phyloP scores from a whole-genome alignment of 2,329 filamentous ascomycete species.

The Sodiomyces alkalinus region DNA sequence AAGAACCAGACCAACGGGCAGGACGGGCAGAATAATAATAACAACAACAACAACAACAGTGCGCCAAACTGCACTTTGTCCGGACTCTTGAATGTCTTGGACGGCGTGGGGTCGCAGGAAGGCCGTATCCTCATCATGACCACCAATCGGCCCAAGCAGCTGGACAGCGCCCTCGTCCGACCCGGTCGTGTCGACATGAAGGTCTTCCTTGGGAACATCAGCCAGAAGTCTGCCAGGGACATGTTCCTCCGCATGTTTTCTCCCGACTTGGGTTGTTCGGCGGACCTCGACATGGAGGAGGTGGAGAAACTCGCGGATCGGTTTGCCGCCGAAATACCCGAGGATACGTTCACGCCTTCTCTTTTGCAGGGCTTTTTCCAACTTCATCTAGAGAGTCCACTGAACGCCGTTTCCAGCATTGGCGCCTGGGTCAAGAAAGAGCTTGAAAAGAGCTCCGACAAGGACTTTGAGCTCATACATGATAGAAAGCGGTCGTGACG shows the following conservation, averaged over 20 bases:
- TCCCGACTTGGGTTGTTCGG: constrained; percentile 14
- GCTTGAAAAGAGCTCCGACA: constrained; percentile 12
- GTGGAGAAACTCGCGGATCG: constrained; percentile 30
- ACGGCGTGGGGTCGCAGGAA: constrained; percentile 55
- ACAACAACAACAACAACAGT: too few relatives aligned
- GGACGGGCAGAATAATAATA: constrained; percentile 5
- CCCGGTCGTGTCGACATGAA: constrained; percentile 53
- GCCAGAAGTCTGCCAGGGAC: constrained; percentile 23
- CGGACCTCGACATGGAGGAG: constrained; percentile 12
- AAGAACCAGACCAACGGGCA: constrained; percentile 9
- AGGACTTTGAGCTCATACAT: constrained; percentile 16
- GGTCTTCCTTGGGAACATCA: constrained; percentile 38
- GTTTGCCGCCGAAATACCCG: constrained; percentile 38
- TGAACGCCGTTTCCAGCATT: constrained; percentile 18
- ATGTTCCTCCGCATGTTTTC: constrained; percentile 33
- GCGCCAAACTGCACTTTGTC: constrained; percentile 35
- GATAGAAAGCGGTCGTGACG: too few relatives aligned
- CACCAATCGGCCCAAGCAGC: constrained; percentile 48
- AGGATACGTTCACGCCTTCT: constrained; percentile 30
- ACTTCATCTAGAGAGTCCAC: constrained; percentile 23
- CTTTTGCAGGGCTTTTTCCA: constrained; percentile 34
- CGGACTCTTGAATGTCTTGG: constrained; percentile 53
- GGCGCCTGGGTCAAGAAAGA: constrained; percentile 21
- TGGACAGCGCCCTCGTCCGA: constrained; percentile 48
- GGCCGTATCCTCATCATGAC: constrained; percentile 62